Conservation (phyloP, 345 rosid species). For the Atalantia buxifolia region DNA sequence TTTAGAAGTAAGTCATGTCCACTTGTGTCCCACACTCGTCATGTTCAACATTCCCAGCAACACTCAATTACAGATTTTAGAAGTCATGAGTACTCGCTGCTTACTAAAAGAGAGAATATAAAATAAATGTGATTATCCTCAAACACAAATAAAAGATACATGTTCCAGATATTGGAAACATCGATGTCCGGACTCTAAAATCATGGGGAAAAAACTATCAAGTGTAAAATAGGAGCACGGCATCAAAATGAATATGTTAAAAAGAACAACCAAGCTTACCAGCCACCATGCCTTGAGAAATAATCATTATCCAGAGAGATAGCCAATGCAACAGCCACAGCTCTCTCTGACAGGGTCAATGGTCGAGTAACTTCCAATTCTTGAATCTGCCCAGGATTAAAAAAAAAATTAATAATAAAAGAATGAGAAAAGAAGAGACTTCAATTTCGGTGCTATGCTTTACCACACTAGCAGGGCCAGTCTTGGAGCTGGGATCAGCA, state of each 20-base stretch:
- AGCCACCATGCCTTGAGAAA: slow-evolving; percentile 93
- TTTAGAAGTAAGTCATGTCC: too few species aligned
- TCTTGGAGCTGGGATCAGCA: slow-evolving; percentile 57
- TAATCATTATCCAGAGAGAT: slow-evolving; percentile 93
- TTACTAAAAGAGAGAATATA: not conserved
- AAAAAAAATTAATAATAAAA: slow-evolving; percentile 1
- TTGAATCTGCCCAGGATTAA: slow-evolving; percentile 46
- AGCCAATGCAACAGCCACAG: slow-evolving; percentile 79
- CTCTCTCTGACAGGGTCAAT: slow-evolving; percentile 76
- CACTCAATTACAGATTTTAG: not conserved
- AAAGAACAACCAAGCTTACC: slow-evolving; percentile 40
- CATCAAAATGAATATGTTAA: not conserved
- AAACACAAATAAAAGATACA: not conserved
- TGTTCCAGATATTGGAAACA: not conserved
- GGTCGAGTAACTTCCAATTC: slow-evolving; percentile 75
- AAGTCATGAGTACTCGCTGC: not conserved
- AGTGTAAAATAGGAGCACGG: not conserved
- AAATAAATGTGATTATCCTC: not conserved
- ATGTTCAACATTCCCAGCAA: not conserved
- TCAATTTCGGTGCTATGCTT: not conserved
- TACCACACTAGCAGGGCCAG: slow-evolving; percentile 56
- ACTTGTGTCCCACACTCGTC: not conserved
- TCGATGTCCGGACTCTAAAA: not conserved
- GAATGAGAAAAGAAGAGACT: not conserved
- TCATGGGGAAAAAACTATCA: not conserved